A percentile compares a stretch with the other conserved stretches of the same genome.
Evolutionary conservation across 495 filamentous ascomycete species (phyloP).

Genomic region (Bacidia gigantensis): DNA sequence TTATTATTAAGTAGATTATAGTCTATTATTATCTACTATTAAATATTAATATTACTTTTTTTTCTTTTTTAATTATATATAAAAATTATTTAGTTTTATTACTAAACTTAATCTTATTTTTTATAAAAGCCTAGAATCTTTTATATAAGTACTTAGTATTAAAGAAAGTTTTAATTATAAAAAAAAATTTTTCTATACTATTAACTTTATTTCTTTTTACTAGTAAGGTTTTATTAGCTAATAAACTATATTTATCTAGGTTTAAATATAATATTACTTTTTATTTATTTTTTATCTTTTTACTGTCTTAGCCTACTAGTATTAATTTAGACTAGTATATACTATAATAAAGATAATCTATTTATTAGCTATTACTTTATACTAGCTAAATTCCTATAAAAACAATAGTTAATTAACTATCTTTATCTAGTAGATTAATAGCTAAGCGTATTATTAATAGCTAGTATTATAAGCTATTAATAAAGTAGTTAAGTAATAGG

Average conservation of each 20-base stretch:
- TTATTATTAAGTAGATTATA: no score
- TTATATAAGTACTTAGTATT: background rate
- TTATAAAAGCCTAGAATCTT: background rate
- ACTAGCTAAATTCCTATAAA: background rate
- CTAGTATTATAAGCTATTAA: background rate
- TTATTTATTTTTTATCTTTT: background rate
- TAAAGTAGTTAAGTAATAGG: background rate
- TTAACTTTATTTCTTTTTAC: background rate
- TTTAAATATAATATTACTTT: background rate
- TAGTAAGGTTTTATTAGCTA: background rate
- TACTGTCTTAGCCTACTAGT: background rate
- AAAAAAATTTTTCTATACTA: background rate
- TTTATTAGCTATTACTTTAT: background rate
- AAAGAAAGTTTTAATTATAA: background rate
- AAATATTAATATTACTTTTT: no score
- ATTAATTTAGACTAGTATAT: background rate
- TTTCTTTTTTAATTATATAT: background rate
- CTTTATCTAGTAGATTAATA: background rate
- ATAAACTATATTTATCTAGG: no score
- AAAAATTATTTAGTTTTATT: background rate
- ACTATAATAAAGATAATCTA: background rate
- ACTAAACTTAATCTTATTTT: background rate
- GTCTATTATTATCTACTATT: no score
- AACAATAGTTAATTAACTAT: background rate
- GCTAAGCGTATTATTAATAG: background rate